Evolutionary conservation across 2,329 filamentous ascomycete genomes (phyloP).

Genomic region (Venturia oleaginea): DNA sequence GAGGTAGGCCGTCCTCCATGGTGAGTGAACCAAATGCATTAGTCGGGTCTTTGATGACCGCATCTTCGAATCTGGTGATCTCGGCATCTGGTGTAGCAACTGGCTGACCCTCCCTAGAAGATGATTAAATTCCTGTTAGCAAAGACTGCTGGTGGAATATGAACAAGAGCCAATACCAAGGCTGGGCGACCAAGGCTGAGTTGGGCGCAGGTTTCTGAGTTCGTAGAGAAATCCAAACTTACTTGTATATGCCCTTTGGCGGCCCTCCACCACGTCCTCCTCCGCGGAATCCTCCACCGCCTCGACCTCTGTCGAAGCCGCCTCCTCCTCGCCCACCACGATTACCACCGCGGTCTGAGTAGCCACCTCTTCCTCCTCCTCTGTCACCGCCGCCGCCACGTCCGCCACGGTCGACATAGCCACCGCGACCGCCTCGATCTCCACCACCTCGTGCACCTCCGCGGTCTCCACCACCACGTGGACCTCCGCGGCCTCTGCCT

Average conservation of each 20-base stretch:
- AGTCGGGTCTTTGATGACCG: conserved; percentile 20
- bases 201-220: not conserved
- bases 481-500: conserved; percentile 3
- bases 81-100: conserved; percentile 12
- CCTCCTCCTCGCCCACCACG: not conserved
- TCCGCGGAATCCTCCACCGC: not conserved
- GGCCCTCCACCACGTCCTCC: not conserved
- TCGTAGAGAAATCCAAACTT: not conserved
- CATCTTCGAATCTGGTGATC: conserved; percentile 24
- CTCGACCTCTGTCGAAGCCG: not conserved
- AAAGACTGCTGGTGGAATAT: no score
- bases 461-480: conserved; percentile 12
- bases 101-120: not conserved
- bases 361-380: conserved; percentile 6
- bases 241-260: not conserved
- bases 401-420: conserved; percentile 5
- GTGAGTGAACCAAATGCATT: conserved; percentile 17
- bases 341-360: not conserved
- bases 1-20: not conserved
- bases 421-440: no score
- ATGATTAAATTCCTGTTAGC: not conserved
- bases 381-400: conserved; percentile 10
- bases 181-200: not conserved
- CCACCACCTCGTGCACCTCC: no score
- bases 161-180: no score